Percentiles rank a stretch among this genome's conserved stretches.
phyloP scores from a whole-genome alignment of 1,139 yeast genomes.

The Protomyces inouyei region DNA sequence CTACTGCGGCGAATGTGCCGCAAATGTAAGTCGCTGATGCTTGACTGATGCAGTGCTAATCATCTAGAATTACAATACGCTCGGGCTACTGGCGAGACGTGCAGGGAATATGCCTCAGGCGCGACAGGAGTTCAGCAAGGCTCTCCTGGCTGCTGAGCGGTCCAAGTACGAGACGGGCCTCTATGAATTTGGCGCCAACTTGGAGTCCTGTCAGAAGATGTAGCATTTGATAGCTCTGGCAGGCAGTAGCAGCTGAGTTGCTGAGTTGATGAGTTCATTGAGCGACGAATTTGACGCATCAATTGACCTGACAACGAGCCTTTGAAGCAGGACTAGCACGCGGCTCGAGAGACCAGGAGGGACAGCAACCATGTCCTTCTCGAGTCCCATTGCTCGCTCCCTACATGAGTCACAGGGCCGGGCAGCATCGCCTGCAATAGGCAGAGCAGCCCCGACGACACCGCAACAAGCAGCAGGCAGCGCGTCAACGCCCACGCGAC shows the following conservation, averaged over 20 bases:
- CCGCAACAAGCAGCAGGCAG: not conserved
- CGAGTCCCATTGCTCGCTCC: not conserved
- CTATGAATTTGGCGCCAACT: slow-evolving; percentile 2
- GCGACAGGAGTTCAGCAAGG: not conserved
- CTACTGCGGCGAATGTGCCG: slow-evolving; percentile 21
- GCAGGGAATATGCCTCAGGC: slow-evolving; percentile 6
- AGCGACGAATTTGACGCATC: too few relatives aligned
- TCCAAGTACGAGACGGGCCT: slow-evolving; percentile 9
- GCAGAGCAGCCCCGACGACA: not conserved
- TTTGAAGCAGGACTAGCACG: too few relatives aligned
- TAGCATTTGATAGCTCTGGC: not conserved
- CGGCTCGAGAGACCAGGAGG: too few relatives aligned
- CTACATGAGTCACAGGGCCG: not conserved
- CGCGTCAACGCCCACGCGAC: slow-evolving; percentile 1
- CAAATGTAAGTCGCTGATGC: not conserved
- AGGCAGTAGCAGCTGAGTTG: too few relatives aligned
- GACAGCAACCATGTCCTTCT: not conserved
- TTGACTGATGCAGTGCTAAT: not conserved
- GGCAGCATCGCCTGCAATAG: not conserved
- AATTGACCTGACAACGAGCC: too few relatives aligned
- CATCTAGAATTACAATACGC: slow-evolving; percentile 6
- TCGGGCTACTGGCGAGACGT: slow-evolving; percentile 3
- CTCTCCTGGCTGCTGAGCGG: slow-evolving; percentile 17
- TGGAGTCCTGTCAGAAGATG: slow-evolving; percentile 4
- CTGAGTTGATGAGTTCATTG: too few relatives aligned